Percentiles rank a stretch among this genome's conserved stretches.
Conservation (phyloP, 306 rosid genomes). For the Quercus engelmannii region DNA sequence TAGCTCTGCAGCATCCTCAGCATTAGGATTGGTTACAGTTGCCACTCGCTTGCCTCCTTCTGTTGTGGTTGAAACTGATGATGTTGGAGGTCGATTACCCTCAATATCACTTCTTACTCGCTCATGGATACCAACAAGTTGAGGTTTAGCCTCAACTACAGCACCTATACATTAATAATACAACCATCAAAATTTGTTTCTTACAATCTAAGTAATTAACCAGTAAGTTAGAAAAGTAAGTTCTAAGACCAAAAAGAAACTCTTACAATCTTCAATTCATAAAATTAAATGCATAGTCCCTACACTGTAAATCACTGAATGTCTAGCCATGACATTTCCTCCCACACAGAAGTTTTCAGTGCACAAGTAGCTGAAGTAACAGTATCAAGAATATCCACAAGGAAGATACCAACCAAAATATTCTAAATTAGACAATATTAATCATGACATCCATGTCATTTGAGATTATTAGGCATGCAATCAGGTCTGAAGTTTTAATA, state of each 20-base stretch:
- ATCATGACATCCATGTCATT: background rate
- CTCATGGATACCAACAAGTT: conserved; percentile 90
- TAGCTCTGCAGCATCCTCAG: conserved; percentile 92
- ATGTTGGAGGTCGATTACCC: conserved; percentile 56
- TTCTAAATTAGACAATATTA: background rate
- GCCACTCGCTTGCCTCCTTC: conserved; percentile 58
- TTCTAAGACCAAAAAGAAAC: background rate
- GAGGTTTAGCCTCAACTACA: conserved; percentile 80
- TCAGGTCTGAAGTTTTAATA: background rate
- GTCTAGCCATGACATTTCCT: conserved; percentile 7
- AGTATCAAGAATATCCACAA: conserved; percentile 5
- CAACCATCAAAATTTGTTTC: background rate
- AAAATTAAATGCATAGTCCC: background rate
- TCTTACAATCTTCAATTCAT: conserved; percentile 1
- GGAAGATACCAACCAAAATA: background rate
- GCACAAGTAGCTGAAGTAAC: conserved; percentile 10
- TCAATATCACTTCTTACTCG: conserved; percentile 87
- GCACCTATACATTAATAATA: conserved; percentile 46
- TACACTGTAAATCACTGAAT: background rate
- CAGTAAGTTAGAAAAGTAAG: background rate
- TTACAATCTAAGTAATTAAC: background rate
- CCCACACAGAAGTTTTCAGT: background rate
- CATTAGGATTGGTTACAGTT: conserved; percentile 85
- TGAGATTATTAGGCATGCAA: background rate
- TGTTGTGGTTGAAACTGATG: conserved; percentile 36